These are phyloP conservation scores for Eurotiales sp. DNA, from an alignment of 2,329 filamentous ascomycete genomes.

Conservation along the genomic window DNA sequence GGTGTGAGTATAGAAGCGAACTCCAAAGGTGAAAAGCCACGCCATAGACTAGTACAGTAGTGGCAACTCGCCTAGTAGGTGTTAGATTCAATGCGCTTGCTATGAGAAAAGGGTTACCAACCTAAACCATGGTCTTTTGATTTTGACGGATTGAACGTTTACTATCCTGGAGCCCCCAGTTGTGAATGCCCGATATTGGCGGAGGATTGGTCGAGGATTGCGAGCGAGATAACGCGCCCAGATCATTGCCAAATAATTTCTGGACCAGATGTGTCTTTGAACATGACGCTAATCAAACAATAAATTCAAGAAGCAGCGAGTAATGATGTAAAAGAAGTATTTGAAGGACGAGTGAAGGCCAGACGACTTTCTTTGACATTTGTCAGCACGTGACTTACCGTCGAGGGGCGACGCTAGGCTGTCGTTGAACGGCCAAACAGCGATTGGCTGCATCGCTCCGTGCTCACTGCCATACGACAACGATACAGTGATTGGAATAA, in stretches of 20 bases:
- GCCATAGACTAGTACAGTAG: slow-evolving; percentile 29
- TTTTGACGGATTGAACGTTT: slow-evolving; percentile 30
- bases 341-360: background rate
- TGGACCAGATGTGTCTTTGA: background rate
- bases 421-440: slow-evolving; percentile 1
- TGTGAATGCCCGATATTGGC: slow-evolving; percentile 20
- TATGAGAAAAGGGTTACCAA: slow-evolving; percentile 11
- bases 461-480: background rate
- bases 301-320: background rate
- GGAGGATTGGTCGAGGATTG: slow-evolving; percentile 23
- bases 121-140: slow-evolving; percentile 34
- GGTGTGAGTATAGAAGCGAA: slow-evolving; percentile 28
- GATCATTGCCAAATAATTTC: slow-evolving; percentile 27
- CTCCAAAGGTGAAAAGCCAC: slow-evolving; percentile 32
- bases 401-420: slow-evolving; percentile 1
- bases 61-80: slow-evolving; percentile 23
- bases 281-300: slow-evolving; percentile 5
- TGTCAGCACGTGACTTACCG: slow-evolving; percentile 9
- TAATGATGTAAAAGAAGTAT: background rate
- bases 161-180: slow-evolving; percentile 16
- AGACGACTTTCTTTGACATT: background rate
- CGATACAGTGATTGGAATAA: background rate
- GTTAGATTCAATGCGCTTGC: background rate
- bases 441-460: background rate
- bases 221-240: slow-evolving; percentile 27